Percentiles rank a stretch among this genome's conserved stretches.
These are phyloP conservation scores for Amanita pallidorosea DNA, from an alignment of 768 basidiomycete genomes.

Conservation along the genomic window DNA sequence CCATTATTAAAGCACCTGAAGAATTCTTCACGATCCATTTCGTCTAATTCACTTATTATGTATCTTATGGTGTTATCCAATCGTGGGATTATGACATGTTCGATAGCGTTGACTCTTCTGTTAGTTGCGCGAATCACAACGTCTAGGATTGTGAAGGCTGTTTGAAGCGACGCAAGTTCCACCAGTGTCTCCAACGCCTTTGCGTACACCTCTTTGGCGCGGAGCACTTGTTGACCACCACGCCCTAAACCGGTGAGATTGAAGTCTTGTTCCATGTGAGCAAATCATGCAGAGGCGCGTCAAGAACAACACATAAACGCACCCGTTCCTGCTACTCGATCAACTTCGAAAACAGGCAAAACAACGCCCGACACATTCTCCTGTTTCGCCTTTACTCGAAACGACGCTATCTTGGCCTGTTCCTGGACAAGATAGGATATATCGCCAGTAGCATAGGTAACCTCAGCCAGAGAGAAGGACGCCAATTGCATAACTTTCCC, in stretches of 20 bases:
- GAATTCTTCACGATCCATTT: conserved; percentile 96
- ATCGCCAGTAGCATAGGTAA: conserved; percentile 95
- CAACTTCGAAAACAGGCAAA: conserved; percentile 89
- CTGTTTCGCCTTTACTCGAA: conserved; percentile 89
- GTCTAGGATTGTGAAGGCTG: conserved; percentile 96
- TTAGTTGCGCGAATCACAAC: conserved; percentile 99
- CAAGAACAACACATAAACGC: conserved; percentile 10
- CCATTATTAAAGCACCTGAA: conserved; percentile 48
- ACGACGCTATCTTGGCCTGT: conserved; percentile 82
- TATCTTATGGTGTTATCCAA: conserved; percentile 98
- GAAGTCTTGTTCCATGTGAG: conserved; percentile 50
- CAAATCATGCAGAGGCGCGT: background rate
- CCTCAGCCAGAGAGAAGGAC: conserved; percentile 97
- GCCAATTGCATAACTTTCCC: conserved; percentile 97
- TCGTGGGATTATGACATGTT: conserved; percentile 91
- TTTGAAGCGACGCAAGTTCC: conserved; percentile 93
- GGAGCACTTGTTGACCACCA: conserved; percentile 92
- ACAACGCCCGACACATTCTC: conserved; percentile 98
- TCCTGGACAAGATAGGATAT: conserved; percentile 98
- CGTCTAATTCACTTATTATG: conserved; percentile 94
- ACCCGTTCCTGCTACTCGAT: conserved; percentile 81
- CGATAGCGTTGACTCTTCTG: conserved; percentile 96
- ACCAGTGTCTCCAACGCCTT: conserved; percentile 97
- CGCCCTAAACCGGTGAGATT: conserved; percentile 94
- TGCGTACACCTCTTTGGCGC: conserved; percentile 94